Conservation (phyloP, 306 rosid species). For the Carpinus fangiana region DNA sequence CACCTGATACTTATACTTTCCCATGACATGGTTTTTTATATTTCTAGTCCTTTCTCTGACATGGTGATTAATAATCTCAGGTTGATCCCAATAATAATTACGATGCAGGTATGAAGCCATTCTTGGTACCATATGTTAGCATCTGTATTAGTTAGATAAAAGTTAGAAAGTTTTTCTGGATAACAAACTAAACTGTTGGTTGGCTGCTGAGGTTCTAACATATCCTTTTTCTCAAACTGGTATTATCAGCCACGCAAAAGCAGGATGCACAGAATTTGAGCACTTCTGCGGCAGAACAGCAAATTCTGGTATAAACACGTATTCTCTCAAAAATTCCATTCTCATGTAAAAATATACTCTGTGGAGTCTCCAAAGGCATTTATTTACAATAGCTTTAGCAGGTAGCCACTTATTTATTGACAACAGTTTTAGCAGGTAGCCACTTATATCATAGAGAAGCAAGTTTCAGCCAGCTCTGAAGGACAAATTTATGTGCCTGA, state of each 20-base stretch:
- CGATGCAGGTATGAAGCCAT: slow-evolving; percentile 58
- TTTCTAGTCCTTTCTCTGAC: slow-evolving; percentile 24
- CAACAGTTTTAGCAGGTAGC: slow-evolving; percentile 3
- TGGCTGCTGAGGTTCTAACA: slow-evolving; percentile 21
- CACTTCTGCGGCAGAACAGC: slow-evolving; percentile 80
- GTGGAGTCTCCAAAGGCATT: background rate
- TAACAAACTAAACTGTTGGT: slow-evolving; percentile 24
- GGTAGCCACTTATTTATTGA: background rate
- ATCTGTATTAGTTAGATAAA: slow-evolving; percentile 1
- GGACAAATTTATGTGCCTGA: background rate
- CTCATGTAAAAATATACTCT: slow-evolving; percentile 17
- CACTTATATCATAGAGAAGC: background rate
- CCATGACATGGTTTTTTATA: slow-evolving; percentile 4
- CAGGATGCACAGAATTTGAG: slow-evolving; percentile 59
- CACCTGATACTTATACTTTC: slow-evolving; percentile 21
- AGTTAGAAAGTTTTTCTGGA: slow-evolving; percentile 8
- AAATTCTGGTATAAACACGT: slow-evolving; percentile 72
- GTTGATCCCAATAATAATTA: slow-evolving; percentile 48
- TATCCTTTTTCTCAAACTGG: slow-evolving; percentile 32
- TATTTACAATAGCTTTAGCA: slow-evolving; percentile 12
- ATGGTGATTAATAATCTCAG: slow-evolving; percentile 51
- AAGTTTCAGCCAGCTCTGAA: background rate
- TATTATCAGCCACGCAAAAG: slow-evolving; percentile 61
- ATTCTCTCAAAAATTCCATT: slow-evolving; percentile 20
- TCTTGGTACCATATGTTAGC: slow-evolving; percentile 11